Evolutionary conservation across 2,329 filamentous ascomycete species (phyloP).

Genomic region (Xylaria multiplex): DNA sequence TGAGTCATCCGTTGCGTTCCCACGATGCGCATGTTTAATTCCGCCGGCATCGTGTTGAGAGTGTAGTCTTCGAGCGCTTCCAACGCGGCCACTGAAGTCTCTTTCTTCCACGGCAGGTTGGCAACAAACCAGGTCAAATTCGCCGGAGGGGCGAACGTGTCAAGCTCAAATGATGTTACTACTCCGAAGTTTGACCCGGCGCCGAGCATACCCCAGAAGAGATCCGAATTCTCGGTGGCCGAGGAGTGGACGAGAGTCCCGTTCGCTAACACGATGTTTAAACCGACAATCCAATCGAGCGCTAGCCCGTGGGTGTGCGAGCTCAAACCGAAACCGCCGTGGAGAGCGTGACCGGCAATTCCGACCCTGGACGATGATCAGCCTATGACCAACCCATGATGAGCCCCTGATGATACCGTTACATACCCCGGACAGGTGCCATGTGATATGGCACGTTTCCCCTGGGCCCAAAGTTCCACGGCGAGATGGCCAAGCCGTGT

Average conservation of each 20-base stretch:
- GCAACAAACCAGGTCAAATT: conserved; percentile 48
- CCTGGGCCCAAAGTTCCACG: conserved; percentile 48
- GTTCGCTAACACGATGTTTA: conserved; percentile 48
- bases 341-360: conserved; percentile 51
- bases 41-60: conserved; percentile 50
- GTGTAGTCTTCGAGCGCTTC: conserved; percentile 56
- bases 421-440: conserved; percentile 54
- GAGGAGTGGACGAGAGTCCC: conserved; percentile 46
- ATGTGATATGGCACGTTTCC: conserved; percentile 50
- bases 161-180: conserved; percentile 46
- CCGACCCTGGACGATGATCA: conserved; percentile 47
- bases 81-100: conserved; percentile 52
- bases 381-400: not conserved
- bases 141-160: conserved; percentile 47
- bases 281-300: conserved; percentile 56
- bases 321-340: conserved; percentile 52
- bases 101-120: conserved; percentile 44
- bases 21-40: conserved; percentile 57
- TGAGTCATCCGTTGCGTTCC: conserved; percentile 50
- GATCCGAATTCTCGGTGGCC: conserved; percentile 47
- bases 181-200: conserved; percentile 50
- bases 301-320: conserved; percentile 58
- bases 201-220: conserved; percentile 50
- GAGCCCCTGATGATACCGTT: not conserved
- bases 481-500: conserved; percentile 56